Evolutionary conservation across 768 basidiomycete genomes (phyloP).

Genomic region (Dictyophora rubrovolvata): DNA sequence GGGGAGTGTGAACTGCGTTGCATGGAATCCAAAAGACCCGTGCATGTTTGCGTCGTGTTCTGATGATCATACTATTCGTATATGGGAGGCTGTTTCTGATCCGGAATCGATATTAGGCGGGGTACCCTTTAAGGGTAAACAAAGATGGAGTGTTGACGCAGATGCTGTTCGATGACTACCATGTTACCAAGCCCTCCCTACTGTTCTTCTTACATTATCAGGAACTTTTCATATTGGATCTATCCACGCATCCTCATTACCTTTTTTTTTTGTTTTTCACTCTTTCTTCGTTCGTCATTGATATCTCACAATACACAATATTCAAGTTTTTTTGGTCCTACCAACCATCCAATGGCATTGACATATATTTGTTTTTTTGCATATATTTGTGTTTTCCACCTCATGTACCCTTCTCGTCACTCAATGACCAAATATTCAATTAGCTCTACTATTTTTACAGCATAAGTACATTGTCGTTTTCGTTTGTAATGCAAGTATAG

Average conservation of each 20-base stretch:
- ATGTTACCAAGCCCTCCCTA: no score
- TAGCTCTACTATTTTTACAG: neutral
- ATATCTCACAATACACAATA: neutral
- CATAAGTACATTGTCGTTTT: no score
- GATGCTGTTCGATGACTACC: neutral
- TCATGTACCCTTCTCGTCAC: no score
- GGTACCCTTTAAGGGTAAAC: conserved; percentile 4
- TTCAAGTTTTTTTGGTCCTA: neutral
- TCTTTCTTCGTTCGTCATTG: neutral
- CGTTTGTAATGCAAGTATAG: no score
- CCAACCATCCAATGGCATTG: no score
- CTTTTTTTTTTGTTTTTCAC: neutral
- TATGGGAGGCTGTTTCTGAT: conserved; percentile 60
- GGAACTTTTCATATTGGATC: neutral
- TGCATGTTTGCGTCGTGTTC: conserved; percentile 96
- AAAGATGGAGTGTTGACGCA: conserved; percentile 6
- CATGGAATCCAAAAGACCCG: conserved; percentile 87
- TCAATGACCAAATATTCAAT: neutral
- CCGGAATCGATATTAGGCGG: neutral
- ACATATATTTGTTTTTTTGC: no score
- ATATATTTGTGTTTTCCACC: no score
- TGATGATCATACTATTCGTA: conserved; percentile 82
- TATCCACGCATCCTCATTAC: neutral
- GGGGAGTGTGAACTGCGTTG: conserved; percentile 90
- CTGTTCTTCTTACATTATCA: neutral